Conservation (phyloP, 2,329 filamentous ascomycete genomes). For the Colletotrichum endophyticum region DNA sequence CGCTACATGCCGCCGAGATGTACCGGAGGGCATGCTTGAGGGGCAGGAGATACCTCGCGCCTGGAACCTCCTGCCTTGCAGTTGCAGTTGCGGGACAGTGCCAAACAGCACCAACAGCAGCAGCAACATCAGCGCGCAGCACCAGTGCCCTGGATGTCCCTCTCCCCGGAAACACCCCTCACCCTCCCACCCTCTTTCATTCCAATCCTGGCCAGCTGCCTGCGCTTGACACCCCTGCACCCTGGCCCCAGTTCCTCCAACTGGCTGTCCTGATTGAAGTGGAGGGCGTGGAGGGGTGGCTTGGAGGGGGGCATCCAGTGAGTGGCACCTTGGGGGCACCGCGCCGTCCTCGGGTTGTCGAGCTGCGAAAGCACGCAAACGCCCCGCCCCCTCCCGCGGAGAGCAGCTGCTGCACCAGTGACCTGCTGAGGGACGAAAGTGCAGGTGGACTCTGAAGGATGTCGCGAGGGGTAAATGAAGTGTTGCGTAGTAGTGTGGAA, state of each 20-base stretch:
- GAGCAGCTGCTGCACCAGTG: background rate
- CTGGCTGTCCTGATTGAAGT: background rate
- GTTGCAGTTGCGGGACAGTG: background rate
- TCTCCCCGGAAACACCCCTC: background rate
- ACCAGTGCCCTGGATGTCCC: background rate
- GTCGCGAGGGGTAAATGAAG: background rate
- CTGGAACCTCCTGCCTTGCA: background rate
- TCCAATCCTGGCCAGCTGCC: background rate
- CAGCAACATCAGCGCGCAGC: background rate
- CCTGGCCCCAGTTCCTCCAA: slow-evolving; percentile 7
- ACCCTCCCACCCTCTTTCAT: background rate
- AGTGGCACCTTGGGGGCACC: background rate
- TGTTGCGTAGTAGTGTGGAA: background rate
- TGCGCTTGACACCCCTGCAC: background rate
- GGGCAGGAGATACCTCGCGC: background rate
- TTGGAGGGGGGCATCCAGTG: background rate
- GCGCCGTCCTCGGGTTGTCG: slow-evolving; percentile 6
- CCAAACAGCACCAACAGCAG: background rate
- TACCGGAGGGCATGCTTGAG: background rate
- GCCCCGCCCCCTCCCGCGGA: background rate
- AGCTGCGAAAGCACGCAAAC: slow-evolving; percentile 1
- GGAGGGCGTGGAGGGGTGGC: slow-evolving; percentile 15
- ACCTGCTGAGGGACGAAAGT: background rate
- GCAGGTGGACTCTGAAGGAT: background rate
- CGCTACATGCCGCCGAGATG: background rate